Evolutionary conservation across 495 filamentous ascomycete species (phyloP), one percentile per base, ranked within the genome.

Genomic region (Hypoxylon lienhwacheense): DNA sequence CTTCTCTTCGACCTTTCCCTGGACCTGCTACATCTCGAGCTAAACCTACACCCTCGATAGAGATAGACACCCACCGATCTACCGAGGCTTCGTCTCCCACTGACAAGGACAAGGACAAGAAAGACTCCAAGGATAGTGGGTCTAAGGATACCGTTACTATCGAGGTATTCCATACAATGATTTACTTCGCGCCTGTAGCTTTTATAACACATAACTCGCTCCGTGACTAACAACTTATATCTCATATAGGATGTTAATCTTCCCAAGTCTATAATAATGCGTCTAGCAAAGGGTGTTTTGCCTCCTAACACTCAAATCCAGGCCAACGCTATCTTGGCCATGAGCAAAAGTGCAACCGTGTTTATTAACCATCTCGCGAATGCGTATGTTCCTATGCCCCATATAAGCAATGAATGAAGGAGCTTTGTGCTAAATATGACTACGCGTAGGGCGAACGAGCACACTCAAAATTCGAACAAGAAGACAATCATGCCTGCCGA

Each of bases 261-360:
- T 14, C 93, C 93, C 1, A 92, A 90, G 66, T 91, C 90, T n/a
- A 88, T 97, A 68, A 89, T 96, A 31, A 87, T 89, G 36, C 84
- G 93, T 16, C 82, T 98, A 4, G 93, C 92, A 2, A 97, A 97
- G 77, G 87, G 90, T 48, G 90, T 96, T n/a, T 80, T 98, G n/a
- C 93, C 93, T 0, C 82, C 91, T 4, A 96, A 97, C 65, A 96
- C 93, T 1, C 87, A 90, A 55, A 89, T 98, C 42, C 89, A 95
- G 61, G 95, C 91, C 55, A 92, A 97, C 70, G 93, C 93, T 3
- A 80, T 96, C 28, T 66, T 93, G 20, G 93, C 95, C 0, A 83
- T 98, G 68, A 88, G 87, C 55, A 97, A 97, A 75, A 87, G 88
- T 47, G 90, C 92, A 3, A 96, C 90, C 1, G 90, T 98, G 0